Evolutionary conservation across 768 basidiomycete species (phyloP), one percentile per base, ranked within the genome.

Genomic region (Termitomyces sp.): DNA sequence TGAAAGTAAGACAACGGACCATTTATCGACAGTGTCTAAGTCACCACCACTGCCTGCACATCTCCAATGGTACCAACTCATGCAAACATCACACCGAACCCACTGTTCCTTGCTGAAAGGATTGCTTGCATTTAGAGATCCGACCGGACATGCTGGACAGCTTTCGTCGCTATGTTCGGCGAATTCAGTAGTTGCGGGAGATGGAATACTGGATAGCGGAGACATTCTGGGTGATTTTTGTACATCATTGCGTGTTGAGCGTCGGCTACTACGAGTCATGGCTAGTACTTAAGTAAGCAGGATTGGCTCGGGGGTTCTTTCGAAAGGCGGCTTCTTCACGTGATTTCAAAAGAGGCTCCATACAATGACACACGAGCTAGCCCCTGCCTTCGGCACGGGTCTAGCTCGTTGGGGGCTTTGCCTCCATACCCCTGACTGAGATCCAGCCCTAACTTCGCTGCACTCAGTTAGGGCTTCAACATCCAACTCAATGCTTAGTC

Each of bases 51-150:
- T 79, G 25, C 88, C 86, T 14, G 81, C 87, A 70, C 90, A 92
- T 57, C 80, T 75, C 88, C 89, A 93, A 66, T 92, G 89, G 67
- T 84, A 92, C 90, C 89, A 92, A 30, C 74, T 79, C 70, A 86
- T 86, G 75, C 89, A 91, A 21, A 79, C 79, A 64, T 92, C 91
- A 67, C 92, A 94, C 60, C 84, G 73, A 55, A 94, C 84, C 92
- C 91, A 94, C 63, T 75, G 83, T 60, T 90, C 88, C 67, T 86
- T 86, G 50, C 44, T 79, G 51, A 72, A 75, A 3, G 73, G 64
- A 51, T 65, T 66, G 25, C 67, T 67, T 30, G 71, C 63, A 17
- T 69, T 53, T 52, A 67, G 65, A 10, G 68, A 59, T 39, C 71
- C 66, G 44, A 68, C 67, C 47, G 75, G 74, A 66, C 84, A 85